phyloP scores from a whole-genome alignment of 2,329 filamentous ascomycete genomes.

The Alternaria triticina region DNA sequence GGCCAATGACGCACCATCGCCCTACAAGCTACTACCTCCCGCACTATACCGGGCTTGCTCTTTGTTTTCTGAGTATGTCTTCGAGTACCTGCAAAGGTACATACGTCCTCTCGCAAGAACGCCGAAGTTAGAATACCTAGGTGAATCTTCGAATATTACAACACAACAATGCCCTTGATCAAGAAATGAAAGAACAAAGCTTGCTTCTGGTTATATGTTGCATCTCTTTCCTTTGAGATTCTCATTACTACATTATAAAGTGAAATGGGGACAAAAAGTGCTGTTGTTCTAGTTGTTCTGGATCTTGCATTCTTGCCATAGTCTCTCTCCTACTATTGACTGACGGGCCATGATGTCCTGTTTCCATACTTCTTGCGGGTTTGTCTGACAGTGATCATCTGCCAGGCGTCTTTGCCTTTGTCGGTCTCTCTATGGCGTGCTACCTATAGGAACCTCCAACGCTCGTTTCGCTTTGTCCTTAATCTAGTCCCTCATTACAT shows the following conservation, averaged over 20 bases:
- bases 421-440: not conserved
- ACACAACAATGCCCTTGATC: not conserved
- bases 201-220: not conserved
- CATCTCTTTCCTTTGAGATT: not conserved
- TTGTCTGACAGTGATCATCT: not conserved
- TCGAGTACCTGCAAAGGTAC: not conserved
- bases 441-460: not conserved
- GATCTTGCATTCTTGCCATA: not conserved
- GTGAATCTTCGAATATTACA: not conserved
- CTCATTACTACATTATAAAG: not conserved
- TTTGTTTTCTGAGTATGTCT: not conserved
- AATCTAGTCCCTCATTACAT: not conserved
- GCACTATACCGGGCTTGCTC: not conserved
- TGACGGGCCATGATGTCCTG: not conserved
- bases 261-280: not conserved
- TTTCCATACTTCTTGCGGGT: not conserved
- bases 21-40: not conserved
- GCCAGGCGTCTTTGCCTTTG: not conserved
- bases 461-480: not conserved
- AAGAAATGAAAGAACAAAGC: not conserved
- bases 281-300: not conserved
- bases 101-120: not conserved
- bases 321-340: not conserved
- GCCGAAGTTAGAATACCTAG: not conserved
- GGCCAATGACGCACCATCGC: slow-evolving; percentile 23